Conservation (phyloP, 371 early-diverging fungal species). For the Lichtheimia ramosa region DNA sequence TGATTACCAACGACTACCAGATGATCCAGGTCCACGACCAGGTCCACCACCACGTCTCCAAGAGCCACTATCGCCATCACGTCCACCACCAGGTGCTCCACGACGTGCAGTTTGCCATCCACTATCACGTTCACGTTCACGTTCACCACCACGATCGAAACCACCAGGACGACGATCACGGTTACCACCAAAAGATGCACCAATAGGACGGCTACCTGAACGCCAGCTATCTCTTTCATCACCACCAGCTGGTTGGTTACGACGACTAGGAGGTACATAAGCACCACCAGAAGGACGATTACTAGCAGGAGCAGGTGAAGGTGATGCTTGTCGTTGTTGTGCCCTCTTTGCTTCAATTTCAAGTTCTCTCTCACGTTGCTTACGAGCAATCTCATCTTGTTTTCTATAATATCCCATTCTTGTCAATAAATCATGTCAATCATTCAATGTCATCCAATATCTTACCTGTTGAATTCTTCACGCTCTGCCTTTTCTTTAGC, state of each 20-base stretch:
- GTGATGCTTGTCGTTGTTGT: conserved; percentile 6
- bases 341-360: conserved; percentile 40
- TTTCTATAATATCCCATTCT: conserved; percentile 18
- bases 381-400: conserved; percentile 40
- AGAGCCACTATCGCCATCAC: not conserved
- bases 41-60: too few species aligned
- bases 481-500: conserved; percentile 24
- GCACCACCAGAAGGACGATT: conserved; percentile 18
- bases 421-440: conserved; percentile 1
- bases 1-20: too few species aligned
- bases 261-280: conserved; percentile 20
- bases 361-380: conserved; percentile 37
- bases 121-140: conserved; percentile 2
- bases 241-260: conserved; percentile 11
- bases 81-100: conserved; percentile 6
- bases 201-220: conserved; percentile 6
- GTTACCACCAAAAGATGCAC: conserved; percentile 2
- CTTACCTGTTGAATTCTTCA: conserved; percentile 30
- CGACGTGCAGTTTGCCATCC: conserved; percentile 3
- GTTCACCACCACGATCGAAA: conserved; percentile 5
- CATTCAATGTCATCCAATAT: conserved; percentile 14
- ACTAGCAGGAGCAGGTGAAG: conserved; percentile 7
- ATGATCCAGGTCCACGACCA: too few species aligned
- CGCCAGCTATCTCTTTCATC: conserved; percentile 12
- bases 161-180: conserved; percentile 6